Percentiles rank a stretch among this genome's conserved stretches.
Evolutionary conservation across 208 protist genomes (phyloP).

Genomic region (Crithidia bombi): DNA sequence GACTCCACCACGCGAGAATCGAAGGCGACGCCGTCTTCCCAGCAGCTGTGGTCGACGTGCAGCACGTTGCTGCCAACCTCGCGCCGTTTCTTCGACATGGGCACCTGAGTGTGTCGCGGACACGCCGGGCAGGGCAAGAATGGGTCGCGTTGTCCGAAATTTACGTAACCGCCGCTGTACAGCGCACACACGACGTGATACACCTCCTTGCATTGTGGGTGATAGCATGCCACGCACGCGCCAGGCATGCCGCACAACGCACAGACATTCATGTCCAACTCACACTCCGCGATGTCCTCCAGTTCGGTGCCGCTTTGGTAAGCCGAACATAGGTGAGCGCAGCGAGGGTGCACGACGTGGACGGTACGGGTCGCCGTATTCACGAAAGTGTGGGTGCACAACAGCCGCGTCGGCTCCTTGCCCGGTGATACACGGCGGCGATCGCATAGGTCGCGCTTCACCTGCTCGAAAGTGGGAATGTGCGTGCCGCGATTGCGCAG

Average conservation of each 20-base stretch:
- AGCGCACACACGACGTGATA: conserved; percentile 84
- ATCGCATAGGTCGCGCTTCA: conserved; percentile 64
- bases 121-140: conserved; percentile 82
- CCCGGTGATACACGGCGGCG: conserved; percentile 27
- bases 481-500: conserved; percentile 59
- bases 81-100: conserved; percentile 21
- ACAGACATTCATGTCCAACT: conserved; percentile 66
- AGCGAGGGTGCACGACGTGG: conserved; percentile 83
- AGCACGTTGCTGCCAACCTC: conserved; percentile 29
- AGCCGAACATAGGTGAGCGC: conserved; percentile 76
- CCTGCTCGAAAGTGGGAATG: conserved; percentile 56
- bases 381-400: conserved; percentile 70
- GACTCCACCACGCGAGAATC: conserved; percentile 81
- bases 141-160: conserved; percentile 87
- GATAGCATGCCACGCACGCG: conserved; percentile 81
- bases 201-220: conserved; percentile 83
- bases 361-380: conserved; percentile 51
- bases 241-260: conserved; percentile 69
- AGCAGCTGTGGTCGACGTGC: conserved; percentile 66
- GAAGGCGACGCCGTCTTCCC: conserved; percentile 82
- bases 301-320: conserved; percentile 75
- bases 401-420: conserved; percentile 44
- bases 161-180: conserved; percentile 83
- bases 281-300: conserved; percentile 73
- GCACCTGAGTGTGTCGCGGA: conserved; percentile 80